These are phyloP conservation scores for Coemansia sp. DNA, from an alignment of 192 early-diverging fungal genomes.

Conservation along the genomic window DNA sequence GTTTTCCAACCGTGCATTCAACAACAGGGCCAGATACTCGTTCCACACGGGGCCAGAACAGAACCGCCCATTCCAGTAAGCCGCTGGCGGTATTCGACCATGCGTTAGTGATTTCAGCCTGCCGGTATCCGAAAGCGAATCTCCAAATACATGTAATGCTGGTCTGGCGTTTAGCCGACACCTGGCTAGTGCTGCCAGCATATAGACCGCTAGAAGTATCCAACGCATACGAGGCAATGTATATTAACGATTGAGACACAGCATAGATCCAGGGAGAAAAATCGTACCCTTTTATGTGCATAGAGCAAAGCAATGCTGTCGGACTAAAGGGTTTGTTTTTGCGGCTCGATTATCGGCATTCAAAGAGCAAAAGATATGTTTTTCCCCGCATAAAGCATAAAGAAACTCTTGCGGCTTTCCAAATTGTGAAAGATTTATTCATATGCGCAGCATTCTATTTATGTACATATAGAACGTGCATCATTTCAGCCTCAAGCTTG, in stretches of 20 bases:
- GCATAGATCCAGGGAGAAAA: too few species aligned
- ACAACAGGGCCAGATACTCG: slow-evolving; percentile 24
- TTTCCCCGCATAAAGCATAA: background rate
- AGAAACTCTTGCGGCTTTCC: background rate
- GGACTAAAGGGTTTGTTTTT: too few species aligned
- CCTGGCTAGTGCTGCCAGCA: background rate
- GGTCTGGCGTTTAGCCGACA: slow-evolving; percentile 8
- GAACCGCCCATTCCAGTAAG: slow-evolving; percentile 48
- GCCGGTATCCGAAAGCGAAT: slow-evolving; percentile 46
- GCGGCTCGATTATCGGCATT: too few species aligned
- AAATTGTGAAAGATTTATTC: background rate
- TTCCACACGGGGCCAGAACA: slow-evolving; percentile 42
- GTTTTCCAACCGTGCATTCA: slow-evolving; percentile 13
- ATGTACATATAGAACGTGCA: slow-evolving; percentile 47
- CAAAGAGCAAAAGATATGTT: too few species aligned
- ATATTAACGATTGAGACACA: too few species aligned
- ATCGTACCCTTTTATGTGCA: too few species aligned
- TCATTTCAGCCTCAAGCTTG: slow-evolving; percentile 26
- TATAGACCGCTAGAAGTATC: background rate
- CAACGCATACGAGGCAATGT: too few species aligned
- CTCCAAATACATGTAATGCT: slow-evolving; percentile 40
- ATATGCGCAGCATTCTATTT: slow-evolving; percentile 28
- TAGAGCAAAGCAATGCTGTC: too few species aligned
- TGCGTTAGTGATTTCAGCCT: slow-evolving; percentile 20
- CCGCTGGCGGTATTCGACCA: slow-evolving; percentile 21